Evolutionary conservation across 768 basidiomycete genomes (phyloP).

Genomic region (Megacollybia marginata): DNA sequence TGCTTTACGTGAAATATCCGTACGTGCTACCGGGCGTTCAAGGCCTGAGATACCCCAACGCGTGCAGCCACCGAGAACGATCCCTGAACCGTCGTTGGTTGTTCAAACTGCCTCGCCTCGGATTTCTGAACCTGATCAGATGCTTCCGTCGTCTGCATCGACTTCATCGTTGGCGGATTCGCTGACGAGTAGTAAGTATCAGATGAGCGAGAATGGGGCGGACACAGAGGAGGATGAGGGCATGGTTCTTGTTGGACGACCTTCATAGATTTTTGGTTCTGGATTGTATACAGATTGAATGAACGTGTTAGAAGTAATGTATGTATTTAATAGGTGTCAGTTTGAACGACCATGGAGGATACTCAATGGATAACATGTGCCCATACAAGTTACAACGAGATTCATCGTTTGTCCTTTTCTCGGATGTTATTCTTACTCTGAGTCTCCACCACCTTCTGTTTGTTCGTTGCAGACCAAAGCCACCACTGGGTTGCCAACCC

Average conservation of each 20-base stretch:
- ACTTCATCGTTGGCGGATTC: constrained; percentile 22
- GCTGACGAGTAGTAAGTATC: constrained; percentile 28
- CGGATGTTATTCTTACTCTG: too few relatives aligned
- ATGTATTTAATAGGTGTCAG: too few relatives aligned
- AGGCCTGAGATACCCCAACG: constrained; percentile 5
- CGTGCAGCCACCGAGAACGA: background rate
- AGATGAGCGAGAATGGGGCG: constrained; percentile 54
- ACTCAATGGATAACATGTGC: too few relatives aligned
- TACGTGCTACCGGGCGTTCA: too few relatives aligned
- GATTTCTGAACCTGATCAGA: background rate
- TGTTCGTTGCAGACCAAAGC: too few relatives aligned
- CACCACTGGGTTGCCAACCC: too few relatives aligned
- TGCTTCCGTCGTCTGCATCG: background rate
- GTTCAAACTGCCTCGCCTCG: background rate
- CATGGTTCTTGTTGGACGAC: constrained; percentile 70
- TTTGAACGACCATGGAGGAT: too few relatives aligned
- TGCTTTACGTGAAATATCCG: constrained; percentile 72
- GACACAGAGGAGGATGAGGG: constrained; percentile 85
- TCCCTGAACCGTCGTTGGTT: background rate
- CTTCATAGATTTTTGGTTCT: constrained; percentile 19
- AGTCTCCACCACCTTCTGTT: too few relatives aligned
- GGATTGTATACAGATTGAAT: background rate
- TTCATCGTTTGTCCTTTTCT: too few relatives aligned
- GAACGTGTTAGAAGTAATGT: background rate
- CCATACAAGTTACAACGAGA: too few relatives aligned